Conservation (phyloP, 345 rosid genomes). For the Salix suchowensis region DNA sequence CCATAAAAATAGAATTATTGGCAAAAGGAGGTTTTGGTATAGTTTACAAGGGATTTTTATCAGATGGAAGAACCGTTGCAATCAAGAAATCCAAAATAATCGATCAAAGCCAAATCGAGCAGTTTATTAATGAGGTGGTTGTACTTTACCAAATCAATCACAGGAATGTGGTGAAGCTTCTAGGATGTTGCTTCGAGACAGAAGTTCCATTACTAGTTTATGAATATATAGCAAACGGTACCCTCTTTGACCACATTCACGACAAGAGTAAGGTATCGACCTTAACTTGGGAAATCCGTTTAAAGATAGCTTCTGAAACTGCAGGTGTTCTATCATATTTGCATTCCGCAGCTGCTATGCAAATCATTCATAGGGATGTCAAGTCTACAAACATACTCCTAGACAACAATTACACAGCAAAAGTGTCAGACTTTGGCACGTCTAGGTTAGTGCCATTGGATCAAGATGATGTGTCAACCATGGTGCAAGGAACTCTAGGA, state of each 20-base stretch:
- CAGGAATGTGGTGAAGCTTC: not conserved
- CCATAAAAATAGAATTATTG: not conserved
- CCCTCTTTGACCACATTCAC: not conserved
- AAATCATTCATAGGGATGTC: not conserved
- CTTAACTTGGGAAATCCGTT: not conserved
- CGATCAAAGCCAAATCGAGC: not conserved
- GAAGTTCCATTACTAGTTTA: not conserved
- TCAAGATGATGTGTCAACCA: not conserved
- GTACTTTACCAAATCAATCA: not conserved
- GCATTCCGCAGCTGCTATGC: not conserved
- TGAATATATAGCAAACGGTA: not conserved
- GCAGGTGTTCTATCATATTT: not conserved
- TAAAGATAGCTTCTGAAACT: not conserved
- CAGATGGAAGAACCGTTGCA: not conserved
- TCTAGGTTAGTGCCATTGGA: not conserved
- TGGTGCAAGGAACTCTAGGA: not conserved
- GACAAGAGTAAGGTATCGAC: not conserved
- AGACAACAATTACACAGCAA: not conserved
- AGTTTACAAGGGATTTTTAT: not conserved
- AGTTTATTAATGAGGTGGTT: not conserved
- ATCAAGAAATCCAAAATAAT: not conserved
- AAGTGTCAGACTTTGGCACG: not conserved
- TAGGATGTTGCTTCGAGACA: not conserved
- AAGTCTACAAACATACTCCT: not conserved
- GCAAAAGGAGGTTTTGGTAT: not conserved